phyloP scores from a whole-genome alignment of 106 monocot species.

The Dioscorea zingiberensis region DNA sequence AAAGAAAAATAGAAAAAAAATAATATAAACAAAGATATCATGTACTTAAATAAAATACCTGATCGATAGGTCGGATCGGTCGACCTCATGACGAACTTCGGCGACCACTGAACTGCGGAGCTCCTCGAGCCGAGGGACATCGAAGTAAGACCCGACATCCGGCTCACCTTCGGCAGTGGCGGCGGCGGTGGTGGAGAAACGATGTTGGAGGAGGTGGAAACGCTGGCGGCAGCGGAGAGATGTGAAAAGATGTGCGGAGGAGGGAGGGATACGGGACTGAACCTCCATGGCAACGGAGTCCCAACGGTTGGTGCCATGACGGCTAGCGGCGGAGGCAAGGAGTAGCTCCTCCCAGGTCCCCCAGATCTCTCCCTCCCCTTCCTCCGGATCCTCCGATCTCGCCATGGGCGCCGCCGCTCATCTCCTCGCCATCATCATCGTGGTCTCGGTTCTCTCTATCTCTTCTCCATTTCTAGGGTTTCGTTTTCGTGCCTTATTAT shows the following conservation, averaged over 20 bases:
- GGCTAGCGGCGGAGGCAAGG: constrained; percentile 34
- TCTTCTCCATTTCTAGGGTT: too few species aligned
- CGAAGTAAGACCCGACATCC: background rate
- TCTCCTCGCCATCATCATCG: too few species aligned
- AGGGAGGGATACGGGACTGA: background rate
- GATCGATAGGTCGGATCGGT: constrained; percentile 73
- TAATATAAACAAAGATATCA: background rate
- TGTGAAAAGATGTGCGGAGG: constrained; percentile 5
- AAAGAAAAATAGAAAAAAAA: constrained; percentile 2
- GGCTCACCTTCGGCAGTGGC: constrained; percentile 2
- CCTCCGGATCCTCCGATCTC: background rate
- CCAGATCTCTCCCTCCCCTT: constrained; percentile 25
- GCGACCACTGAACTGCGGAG: constrained; percentile 34
- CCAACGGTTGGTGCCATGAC: constrained; percentile 37
- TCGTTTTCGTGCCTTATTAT: too few species aligned
- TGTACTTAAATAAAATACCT: constrained; percentile 51
- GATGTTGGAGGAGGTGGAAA: constrained; percentile 20
- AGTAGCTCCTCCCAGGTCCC: constrained; percentile 55
- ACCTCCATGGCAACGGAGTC: constrained; percentile 37
- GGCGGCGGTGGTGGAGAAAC: constrained; percentile 16
- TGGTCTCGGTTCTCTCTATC: too few species aligned
- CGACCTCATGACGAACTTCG: constrained; percentile 87
- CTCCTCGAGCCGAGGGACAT: constrained; percentile 33
- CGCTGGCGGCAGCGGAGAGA: constrained; percentile 16
- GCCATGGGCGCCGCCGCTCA: background rate